Conservation (phyloP, 164 flowering plant species). For the Nymphaea thermarum region DNA sequence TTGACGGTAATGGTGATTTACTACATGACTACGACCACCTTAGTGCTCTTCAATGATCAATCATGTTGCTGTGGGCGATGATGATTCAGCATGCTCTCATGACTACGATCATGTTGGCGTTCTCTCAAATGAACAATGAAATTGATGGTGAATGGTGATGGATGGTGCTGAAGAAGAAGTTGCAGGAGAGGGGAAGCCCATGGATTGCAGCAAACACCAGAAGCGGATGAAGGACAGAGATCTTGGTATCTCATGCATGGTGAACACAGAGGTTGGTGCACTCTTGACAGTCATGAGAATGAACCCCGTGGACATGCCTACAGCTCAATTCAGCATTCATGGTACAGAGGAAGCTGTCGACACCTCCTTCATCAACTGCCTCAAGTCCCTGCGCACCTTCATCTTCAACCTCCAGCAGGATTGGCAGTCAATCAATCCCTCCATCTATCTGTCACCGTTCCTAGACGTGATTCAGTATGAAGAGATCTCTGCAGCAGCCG, state of each 20-base stretch:
- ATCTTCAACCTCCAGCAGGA: conserved; percentile 70
- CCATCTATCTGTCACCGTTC: conserved; percentile 63
- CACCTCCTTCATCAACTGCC: conserved; percentile 32
- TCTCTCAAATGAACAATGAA: too few relatives aligned
- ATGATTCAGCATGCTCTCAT: not conserved
- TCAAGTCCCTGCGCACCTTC: conserved; percentile 58
- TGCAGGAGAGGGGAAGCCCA: not conserved
- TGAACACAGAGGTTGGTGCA: conserved; percentile 78
- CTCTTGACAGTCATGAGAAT: conserved; percentile 78
- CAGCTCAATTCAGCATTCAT: conserved; percentile 21
- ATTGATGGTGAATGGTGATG: too few relatives aligned
- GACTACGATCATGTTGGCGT: not conserved
- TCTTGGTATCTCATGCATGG: conserved; percentile 66
- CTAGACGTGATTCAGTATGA: conserved; percentile 71
- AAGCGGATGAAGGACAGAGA: conserved; percentile 21
- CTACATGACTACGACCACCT: not conserved
- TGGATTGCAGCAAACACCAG: not conserved
- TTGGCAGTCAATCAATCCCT: conserved; percentile 65
- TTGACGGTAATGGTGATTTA: not conserved
- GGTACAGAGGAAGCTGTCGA: conserved; percentile 41
- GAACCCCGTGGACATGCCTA: conserved; percentile 6
- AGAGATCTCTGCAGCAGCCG: conserved; percentile 59
- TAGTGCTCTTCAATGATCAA: not conserved
- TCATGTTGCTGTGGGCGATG: not conserved
- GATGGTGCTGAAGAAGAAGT: too few relatives aligned